Percentiles rank a stretch among this genome's conserved stretches.
These are phyloP conservation scores for Globisporangium irregulare DNA, from an alignment of 352 stramenopile species.

Conservation along the genomic window DNA sequence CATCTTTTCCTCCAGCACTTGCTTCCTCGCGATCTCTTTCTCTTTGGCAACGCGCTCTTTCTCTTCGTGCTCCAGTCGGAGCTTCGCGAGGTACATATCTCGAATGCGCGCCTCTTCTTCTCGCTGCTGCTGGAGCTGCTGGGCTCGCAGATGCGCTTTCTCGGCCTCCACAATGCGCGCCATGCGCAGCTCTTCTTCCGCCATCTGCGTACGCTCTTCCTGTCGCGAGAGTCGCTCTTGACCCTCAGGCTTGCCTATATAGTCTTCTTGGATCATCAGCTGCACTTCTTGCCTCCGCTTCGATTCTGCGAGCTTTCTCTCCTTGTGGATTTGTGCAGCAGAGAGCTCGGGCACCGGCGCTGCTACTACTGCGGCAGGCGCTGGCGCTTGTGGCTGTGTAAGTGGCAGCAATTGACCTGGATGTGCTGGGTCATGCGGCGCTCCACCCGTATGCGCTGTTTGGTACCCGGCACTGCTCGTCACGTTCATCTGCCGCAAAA, in stretches of 20 bases:
- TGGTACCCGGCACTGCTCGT: constrained; percentile 17
- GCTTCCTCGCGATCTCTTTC: constrained; percentile 39
- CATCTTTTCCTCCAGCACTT: constrained; percentile 52
- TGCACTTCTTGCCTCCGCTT: constrained; percentile 39
- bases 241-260: constrained; percentile 49
- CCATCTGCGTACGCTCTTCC: constrained; percentile 51
- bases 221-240: constrained; percentile 42
- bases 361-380: not conserved
- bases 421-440: not conserved
- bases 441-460: not conserved
- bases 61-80: constrained; percentile 36
- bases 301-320: constrained; percentile 49
- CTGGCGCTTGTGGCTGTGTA: not conserved
- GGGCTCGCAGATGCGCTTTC: constrained; percentile 22
- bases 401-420: constrained; percentile 1
- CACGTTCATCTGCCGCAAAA: constrained; percentile 57
- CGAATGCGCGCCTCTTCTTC: constrained; percentile 47
- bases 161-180: constrained; percentile 41
- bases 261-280: constrained; percentile 63
- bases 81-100: constrained; percentile 54
- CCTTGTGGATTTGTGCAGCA: constrained; percentile 61
- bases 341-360: constrained; percentile 32
- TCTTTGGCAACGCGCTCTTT: constrained; percentile 39
- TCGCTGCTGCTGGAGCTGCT: constrained; percentile 30
- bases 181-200: constrained; percentile 55